Percentiles rank a stretch among this genome's conserved stretches.
phyloP scores from a whole-genome alignment of 345 rosid genomes.

The Salix viminalis region DNA sequence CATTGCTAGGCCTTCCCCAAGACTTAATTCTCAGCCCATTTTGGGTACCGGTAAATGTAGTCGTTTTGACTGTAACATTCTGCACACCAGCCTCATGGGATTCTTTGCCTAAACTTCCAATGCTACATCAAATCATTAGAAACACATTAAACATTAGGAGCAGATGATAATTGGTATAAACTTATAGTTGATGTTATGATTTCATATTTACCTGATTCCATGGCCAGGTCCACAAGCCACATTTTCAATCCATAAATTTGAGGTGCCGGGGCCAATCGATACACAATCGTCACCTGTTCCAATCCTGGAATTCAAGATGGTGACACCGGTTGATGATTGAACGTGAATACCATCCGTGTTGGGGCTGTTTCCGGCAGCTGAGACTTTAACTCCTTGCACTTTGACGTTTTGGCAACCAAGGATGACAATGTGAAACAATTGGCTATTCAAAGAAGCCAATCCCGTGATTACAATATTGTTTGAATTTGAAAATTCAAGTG shows the following conservation, averaged over 20 bases:
- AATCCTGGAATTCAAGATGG: conserved; percentile 50
- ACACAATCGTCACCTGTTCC: conserved; percentile 83
- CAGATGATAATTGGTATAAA: too few species aligned
- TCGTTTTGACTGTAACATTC: conserved; percentile 21
- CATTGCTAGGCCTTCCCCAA: conserved; percentile 23
- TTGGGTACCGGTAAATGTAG: conserved; percentile 14
- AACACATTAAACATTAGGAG: not conserved
- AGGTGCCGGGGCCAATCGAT: conserved; percentile 73
- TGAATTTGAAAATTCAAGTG: conserved; percentile 46
- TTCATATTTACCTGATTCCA: conserved; percentile 38
- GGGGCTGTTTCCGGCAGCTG: conserved; percentile 56
- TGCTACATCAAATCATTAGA: not conserved
- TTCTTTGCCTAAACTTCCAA: conserved; percentile 29
- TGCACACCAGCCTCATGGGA: conserved; percentile 18
- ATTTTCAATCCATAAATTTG: conserved; percentile 42
- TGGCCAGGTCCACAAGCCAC: conserved; percentile 79
- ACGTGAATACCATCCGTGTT: conserved; percentile 89
- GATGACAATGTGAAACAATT: conserved; percentile 57
- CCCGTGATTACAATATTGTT: conserved; percentile 47
- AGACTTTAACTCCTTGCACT: conserved; percentile 39
- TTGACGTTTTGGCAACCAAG: conserved; percentile 46
- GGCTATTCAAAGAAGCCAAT: conserved; percentile 61
- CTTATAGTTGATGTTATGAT: too few species aligned
- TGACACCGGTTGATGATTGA: conserved; percentile 41
- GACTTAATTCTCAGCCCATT: conserved; percentile 29